These are phyloP conservation scores for Cnidoscolus chayamansa DNA, from an alignment of 441 rosid genomes.

Conservation along the genomic window DNA sequence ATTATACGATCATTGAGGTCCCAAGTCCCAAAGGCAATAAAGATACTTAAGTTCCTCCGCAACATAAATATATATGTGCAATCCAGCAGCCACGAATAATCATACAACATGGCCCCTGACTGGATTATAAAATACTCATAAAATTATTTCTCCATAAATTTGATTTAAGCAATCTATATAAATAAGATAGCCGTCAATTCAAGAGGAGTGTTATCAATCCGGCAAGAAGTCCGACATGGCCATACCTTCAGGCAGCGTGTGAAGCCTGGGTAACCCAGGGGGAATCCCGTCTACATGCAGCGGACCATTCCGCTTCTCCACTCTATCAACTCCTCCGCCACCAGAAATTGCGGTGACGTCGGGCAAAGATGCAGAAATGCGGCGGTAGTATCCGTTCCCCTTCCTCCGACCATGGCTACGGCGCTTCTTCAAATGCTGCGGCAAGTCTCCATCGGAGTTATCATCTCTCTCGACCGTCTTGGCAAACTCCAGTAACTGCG, in stretches of 20 bases:
- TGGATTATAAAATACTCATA: background rate
- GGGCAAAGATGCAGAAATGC: conserved; percentile 64
- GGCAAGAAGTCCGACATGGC: conserved; percentile 20
- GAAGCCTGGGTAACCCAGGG: conserved; percentile 76
- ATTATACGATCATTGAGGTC: background rate
- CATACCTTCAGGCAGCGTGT: conserved; percentile 79
- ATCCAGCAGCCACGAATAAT: background rate
- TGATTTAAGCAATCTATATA: background rate
- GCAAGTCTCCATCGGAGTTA: conserved; percentile 45
- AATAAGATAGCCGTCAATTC: conserved; percentile 11
- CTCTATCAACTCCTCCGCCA: conserved; percentile 46
- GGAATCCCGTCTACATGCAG: conserved; percentile 67
- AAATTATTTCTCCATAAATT: conserved; percentile 6
- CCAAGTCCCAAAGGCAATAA: background rate
- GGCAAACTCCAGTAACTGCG: conserved; percentile 82
- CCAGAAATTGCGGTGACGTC: conserved; percentile 59
- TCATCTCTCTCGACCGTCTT: conserved; percentile 59
- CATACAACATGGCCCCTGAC: background rate
- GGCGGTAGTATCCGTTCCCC: conserved; percentile 50
- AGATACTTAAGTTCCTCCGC: background rate
- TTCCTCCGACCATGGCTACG: conserved; percentile 38
- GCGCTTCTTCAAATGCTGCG: conserved; percentile 48
- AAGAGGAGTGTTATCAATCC: conserved; percentile 24
- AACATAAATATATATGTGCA: background rate
- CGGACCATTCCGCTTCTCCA: conserved; percentile 58